A percentile compares a stretch with the other conserved stretches of the same genome.
These are phyloP conservation scores for Gynostemma pentaphyllum DNA, from an alignment of 306 rosid species.

Conservation along the genomic window DNA sequence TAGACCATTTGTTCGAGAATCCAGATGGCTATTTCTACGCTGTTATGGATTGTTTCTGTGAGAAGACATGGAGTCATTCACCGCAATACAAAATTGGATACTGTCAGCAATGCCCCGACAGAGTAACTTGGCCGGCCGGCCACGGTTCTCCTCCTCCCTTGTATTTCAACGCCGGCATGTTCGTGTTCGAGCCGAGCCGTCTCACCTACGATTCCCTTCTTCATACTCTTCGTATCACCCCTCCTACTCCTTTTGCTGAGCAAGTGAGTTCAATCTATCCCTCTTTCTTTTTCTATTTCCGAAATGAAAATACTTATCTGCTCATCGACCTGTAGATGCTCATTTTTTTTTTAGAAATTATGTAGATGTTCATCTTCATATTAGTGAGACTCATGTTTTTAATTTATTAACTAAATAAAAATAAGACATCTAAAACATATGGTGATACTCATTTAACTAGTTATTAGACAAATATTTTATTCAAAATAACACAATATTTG, in stretches of 20 bases:
- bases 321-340: too few relatives aligned
- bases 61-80: conserved; percentile 48
- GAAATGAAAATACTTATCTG: too few relatives aligned
- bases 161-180: conserved; percentile 65
- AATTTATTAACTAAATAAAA: too few relatives aligned
- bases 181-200: conserved; percentile 41
- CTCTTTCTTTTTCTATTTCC: too few relatives aligned
- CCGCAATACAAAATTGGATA: conserved; percentile 41
- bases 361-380: too few relatives aligned
- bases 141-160: conserved; percentile 41
- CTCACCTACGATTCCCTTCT: conserved; percentile 33
- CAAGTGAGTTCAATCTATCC: conserved; percentile 29
- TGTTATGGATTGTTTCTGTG: conserved; percentile 61
- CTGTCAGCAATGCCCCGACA: conserved; percentile 55
- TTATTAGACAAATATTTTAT: too few relatives aligned
- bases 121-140: conserved; percentile 40
- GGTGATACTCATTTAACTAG: too few relatives aligned
- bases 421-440: too few relatives aligned
- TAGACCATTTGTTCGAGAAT: conserved; percentile 40
- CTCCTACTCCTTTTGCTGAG: conserved; percentile 50
- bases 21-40: conserved; percentile 43
- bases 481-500: too few relatives aligned
- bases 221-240: conserved; percentile 26
- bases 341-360: too few relatives aligned
- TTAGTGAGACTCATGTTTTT: neutral